These are phyloP conservation scores for Haplosporangium gracile DNA, from an alignment of 192 early-diverging fungal species.

Conservation along the genomic window DNA sequence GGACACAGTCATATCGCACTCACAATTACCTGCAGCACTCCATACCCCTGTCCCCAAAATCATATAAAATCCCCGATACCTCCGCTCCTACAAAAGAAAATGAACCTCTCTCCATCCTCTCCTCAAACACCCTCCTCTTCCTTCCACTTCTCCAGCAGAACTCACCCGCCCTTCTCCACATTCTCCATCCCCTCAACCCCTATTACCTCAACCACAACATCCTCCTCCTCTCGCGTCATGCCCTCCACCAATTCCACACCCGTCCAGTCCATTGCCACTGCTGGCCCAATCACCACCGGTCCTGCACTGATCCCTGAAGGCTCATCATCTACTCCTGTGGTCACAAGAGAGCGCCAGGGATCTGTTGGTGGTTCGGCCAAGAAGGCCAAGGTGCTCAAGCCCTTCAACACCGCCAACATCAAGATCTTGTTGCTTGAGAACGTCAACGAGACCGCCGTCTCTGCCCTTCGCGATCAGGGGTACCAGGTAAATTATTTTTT, in stretches of 20 bases:
- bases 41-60: not conserved
- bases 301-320: not conserved
- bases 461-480: slow-evolving; percentile 86
- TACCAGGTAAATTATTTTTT: slow-evolving; percentile 77
- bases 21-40: not conserved
- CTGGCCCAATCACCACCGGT: not conserved
- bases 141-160: not conserved
- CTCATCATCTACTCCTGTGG: not conserved
- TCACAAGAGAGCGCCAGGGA: slow-evolving; percentile 52
- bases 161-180: slow-evolving; percentile 3
- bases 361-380: slow-evolving; percentile 50
- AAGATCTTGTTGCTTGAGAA: slow-evolving; percentile 96
- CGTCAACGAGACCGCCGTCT: slow-evolving; percentile 81
- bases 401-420: slow-evolving; percentile 89
- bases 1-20: not conserved
- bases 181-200: not conserved
- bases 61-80: not conserved
- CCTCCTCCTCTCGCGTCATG: slow-evolving; percentile 11
- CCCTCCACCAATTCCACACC: slow-evolving; percentile 16
- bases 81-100: not conserved
- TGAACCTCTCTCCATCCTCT: not conserved
- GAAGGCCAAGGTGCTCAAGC: slow-evolving; percentile 68
- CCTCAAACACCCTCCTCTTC: not conserved
- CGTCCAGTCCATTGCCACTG: not conserved
- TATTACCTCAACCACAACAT: not conserved